Evolutionary conservation across 306 rosid genomes (phyloP).

Genomic region (Crotalaria pallida): DNA sequence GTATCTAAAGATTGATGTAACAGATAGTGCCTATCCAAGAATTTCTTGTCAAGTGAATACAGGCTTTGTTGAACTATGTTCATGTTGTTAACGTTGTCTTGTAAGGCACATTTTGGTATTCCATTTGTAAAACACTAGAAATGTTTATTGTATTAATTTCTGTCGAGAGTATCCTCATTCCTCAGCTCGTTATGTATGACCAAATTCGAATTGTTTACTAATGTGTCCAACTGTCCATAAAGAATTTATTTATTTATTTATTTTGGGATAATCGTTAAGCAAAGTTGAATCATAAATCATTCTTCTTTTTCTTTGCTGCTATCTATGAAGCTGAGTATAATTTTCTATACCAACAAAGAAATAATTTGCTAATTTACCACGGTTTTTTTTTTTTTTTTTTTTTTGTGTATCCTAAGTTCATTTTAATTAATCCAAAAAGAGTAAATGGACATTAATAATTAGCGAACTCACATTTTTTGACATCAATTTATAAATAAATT

Average conservation of each 20-base stretch:
- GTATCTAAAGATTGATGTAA: too few relatives aligned
- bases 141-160: background rate
- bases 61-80: conserved; percentile 2
- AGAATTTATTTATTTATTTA: too few relatives aligned
- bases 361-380: too few relatives aligned
- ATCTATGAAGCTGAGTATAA: background rate
- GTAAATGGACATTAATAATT: too few relatives aligned
- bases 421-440: too few relatives aligned
- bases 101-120: conserved; percentile 6
- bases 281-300: background rate
- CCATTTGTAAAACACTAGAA: conserved; percentile 11
- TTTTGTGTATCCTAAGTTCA: too few relatives aligned
- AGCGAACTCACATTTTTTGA: too few relatives aligned
- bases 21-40: background rate
- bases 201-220: too few relatives aligned
- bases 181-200: background rate
- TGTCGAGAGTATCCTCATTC: background rate
- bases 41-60: background rate
- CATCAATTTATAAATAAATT: too few relatives aligned
- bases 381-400: too few relatives aligned
- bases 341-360: background rate
- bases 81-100: conserved; percentile 4
- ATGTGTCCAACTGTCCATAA: too few relatives aligned
- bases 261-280: background rate
- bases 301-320: background rate